Evolutionary conservation across 345 rosid species (phyloP), one percentile per base, ranked within the genome.

Genomic region (Crucihimalaya himalaica): DNA sequence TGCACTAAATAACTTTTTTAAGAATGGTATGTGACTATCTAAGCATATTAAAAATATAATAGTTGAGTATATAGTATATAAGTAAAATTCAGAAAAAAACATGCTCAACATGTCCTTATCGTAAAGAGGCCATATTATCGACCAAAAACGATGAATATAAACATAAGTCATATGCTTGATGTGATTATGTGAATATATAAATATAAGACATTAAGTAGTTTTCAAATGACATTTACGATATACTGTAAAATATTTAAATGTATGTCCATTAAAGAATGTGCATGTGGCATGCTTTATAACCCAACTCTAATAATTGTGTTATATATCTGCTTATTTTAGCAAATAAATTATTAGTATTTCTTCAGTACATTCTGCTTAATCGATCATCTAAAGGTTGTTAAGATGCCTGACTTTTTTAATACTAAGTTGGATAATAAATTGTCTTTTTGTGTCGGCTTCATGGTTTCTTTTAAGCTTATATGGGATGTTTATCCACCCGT

Each of bases 281-380:
- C 74, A 61, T 52, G 79, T 68, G 69, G 70, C 74, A 61, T 68
- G 64, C 40, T n/a, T 47, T 56, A 4, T 34, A 56, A 48, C 42
- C 42, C 70, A 42, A 14, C 23, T 35, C 78, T 45, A 66, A 50
- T 60, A 59, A 25, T 75, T 75, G 14, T 42, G 62, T 6, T 2
- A 48, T 5, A 58, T n/a, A 39, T 14, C 11, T 35, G 21, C 20
- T 39, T 75, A 45, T 28, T 12, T 18, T 71, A 35, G 21, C 8
- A 39, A 19, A 47, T 58, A 46, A 13, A 32, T 35, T 28, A 34
- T 42, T 54, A 37, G n/a, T n/a, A 23, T 23, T 43, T 50, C 0
- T 72, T 5, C 48, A 31, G 13, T 72, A 55, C 46, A 37, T 27
- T n/a, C n/a, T n/a, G n/a, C n/a, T n/a, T 55, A 27, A 39, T 63